Base-by-base conservation (phyloP, 257 asterid species). In the Salvia hispanica region DNA sequence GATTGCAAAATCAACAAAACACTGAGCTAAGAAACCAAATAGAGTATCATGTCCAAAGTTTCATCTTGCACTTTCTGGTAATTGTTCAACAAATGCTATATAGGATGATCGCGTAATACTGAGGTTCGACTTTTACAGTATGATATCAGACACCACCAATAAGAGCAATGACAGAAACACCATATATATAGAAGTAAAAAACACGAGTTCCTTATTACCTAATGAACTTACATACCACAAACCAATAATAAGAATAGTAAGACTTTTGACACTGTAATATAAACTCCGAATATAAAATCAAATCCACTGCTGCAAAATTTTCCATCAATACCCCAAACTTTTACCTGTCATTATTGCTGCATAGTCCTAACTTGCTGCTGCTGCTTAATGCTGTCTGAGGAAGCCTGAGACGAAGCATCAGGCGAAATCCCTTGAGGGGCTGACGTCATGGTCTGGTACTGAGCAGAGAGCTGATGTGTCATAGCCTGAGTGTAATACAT, bases 221-320 rank as follows among this genome's bases (percentile, higher is more conserved):
- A 79, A 64, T 67, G 67, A 76, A 80, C 79, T 81, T 75, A 82
- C 87, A 88, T 48, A 77, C 80, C 91, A 83, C 86, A 86, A 86
- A 80, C 86, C 85, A 85, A 80, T 72, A 78, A 67, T 6, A 48
- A 48, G 21, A 76, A 82, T 71, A 56, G 73, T 56, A 76, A 74
- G 42, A 46, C 71, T 73, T 25, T 25, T 12, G 71, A 82, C 79
- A 67, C 82, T 78, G 60, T 66, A 74, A 64, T 54, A 73, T 72
- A 66, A 74, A 56, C 72, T 67, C 57, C 76, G 77, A 78, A 68
- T 45, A 79, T 64, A 76, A 79, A 40, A 79, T 70, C 84, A 78
- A 83, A 78, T 78, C 82, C 82, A 64, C 76, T 69, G 61, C 87
- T 78, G 89, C 95, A 92, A 92, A 92, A 92, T 79, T 89, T 85